phyloP scores from a whole-genome alignment of 108 stramenopile species.

The Epithemia pelagica region DNA sequence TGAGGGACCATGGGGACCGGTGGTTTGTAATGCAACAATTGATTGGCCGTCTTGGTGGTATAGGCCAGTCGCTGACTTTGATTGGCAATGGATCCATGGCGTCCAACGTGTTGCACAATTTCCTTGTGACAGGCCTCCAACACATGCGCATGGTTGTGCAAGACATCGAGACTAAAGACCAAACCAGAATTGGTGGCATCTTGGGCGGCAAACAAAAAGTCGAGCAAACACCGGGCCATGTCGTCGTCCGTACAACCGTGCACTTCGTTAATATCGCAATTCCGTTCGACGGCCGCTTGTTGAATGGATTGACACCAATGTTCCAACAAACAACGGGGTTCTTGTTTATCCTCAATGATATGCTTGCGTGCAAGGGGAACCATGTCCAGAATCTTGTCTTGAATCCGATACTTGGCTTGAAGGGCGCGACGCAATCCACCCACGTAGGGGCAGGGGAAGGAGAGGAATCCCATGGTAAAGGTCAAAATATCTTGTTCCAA shows the following conservation, averaged over 20 bases:
- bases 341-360: constrained; percentile 7
- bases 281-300: constrained; percentile 10
- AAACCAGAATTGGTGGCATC: constrained; percentile 27
- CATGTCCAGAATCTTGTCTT: constrained; percentile 2
- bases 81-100: background rate
- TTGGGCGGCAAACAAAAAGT: constrained; percentile 26
- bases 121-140: constrained; percentile 10
- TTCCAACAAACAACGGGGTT: constrained; percentile 21
- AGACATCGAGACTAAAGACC: constrained; percentile 8
- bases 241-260: constrained; percentile 16
- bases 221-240: constrained; percentile 12
- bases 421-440: constrained; percentile 12
- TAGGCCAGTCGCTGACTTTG: constrained; percentile 1
- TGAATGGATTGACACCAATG: constrained; percentile 9
- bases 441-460: constrained; percentile 14
- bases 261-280: constrained; percentile 2
- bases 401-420: constrained; percentile 18
- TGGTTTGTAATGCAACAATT: constrained; percentile 27
- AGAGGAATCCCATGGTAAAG: constrained; percentile 27
- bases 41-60: constrained; percentile 14
- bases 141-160: constrained; percentile 12
- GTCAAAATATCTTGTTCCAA: constrained; percentile 21
- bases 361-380: constrained; percentile 13
- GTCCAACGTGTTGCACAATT: constrained; percentile 1
- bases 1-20: constrained; percentile 29